Evolutionary conservation across 495 filamentous ascomycete species (phyloP).

Genomic region (Evansstolkia leycettana): DNA sequence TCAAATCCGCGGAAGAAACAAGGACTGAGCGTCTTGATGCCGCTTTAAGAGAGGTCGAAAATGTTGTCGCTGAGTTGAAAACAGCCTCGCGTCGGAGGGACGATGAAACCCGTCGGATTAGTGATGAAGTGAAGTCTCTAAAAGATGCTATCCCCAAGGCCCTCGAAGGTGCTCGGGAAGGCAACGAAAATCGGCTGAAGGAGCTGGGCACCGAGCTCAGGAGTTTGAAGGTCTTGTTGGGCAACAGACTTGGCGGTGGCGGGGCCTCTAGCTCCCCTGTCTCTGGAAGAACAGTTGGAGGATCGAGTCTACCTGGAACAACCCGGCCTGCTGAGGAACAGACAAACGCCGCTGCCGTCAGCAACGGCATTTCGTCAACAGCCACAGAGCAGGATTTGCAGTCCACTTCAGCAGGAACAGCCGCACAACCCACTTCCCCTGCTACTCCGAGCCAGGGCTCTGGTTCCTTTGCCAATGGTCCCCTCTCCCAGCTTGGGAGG

Average conservation of each 20-base stretch:
- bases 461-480: constrained; percentile 14
- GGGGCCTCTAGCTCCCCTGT: constrained; percentile 20
- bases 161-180: constrained; percentile 73
- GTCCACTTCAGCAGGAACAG: constrained; percentile 19
- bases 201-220: constrained; percentile 82
- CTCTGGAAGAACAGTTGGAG: constrained; percentile 19
- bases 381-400: constrained; percentile 20
- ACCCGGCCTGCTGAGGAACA: constrained; percentile 18
- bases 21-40: constrained; percentile 77
- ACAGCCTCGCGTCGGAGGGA: constrained; percentile 64
- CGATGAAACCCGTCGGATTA: constrained; percentile 70
- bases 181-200: constrained; percentile 64
- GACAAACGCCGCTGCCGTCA: constrained; percentile 18
- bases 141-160: constrained; percentile 80
- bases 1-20: constrained; percentile 74
- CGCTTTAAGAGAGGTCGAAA: constrained; percentile 73
- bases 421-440: constrained; percentile 20
- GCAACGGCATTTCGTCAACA: constrained; percentile 19
- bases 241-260: constrained; percentile 57
- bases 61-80: constrained; percentile 69
- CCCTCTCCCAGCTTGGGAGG: constrained; percentile 31
- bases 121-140: constrained; percentile 74
- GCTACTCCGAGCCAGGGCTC: constrained; percentile 23
- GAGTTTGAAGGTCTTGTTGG: constrained; percentile 80
- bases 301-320: constrained; percentile 14